These are phyloP conservation scores for Mucor sp. DNA, from an alignment of 371 early-diverging fungal species.

Conservation along the genomic window DNA sequence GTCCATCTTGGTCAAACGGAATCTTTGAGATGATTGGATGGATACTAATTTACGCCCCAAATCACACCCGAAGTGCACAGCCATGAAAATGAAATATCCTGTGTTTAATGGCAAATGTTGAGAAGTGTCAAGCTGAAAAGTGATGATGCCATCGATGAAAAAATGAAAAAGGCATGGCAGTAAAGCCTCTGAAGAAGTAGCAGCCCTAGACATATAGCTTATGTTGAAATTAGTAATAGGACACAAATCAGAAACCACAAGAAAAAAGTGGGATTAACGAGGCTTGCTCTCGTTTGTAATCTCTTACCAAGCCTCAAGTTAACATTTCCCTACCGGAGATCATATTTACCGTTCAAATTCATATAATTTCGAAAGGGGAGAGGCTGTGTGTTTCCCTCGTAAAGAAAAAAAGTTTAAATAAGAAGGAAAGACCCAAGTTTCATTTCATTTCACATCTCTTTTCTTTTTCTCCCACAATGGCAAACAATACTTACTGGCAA, in stretches of 20 bases:
- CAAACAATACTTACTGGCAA: slow-evolving; percentile 15
- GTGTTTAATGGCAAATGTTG: not conserved
- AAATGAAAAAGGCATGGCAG: not conserved
- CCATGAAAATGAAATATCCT: not conserved
- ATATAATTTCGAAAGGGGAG: not conserved
- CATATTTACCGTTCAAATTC: not conserved
- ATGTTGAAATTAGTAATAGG: not conserved
- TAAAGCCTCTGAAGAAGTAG: not conserved
- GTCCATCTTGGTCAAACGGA: not conserved
- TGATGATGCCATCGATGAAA: not conserved
- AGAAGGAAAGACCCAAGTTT: no score
- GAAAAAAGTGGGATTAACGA: not conserved
- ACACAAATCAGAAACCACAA: not conserved
- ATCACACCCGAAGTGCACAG: not conserved
- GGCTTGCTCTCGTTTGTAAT: not conserved
- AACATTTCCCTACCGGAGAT: not conserved
- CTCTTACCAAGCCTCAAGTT: not conserved
- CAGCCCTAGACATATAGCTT: no score
- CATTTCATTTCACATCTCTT: not conserved
- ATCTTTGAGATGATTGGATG: not conserved
- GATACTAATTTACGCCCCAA: not conserved
- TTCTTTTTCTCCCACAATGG: not conserved
- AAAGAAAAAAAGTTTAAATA: not conserved
- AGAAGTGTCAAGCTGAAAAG: no score
- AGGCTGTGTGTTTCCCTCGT: not conserved